Percentiles rank a stretch among this genome's conserved stretches.
Evolutionary conservation across 208 protist species (phyloP).

Genomic region (Trypanosoma grayi): DNA sequence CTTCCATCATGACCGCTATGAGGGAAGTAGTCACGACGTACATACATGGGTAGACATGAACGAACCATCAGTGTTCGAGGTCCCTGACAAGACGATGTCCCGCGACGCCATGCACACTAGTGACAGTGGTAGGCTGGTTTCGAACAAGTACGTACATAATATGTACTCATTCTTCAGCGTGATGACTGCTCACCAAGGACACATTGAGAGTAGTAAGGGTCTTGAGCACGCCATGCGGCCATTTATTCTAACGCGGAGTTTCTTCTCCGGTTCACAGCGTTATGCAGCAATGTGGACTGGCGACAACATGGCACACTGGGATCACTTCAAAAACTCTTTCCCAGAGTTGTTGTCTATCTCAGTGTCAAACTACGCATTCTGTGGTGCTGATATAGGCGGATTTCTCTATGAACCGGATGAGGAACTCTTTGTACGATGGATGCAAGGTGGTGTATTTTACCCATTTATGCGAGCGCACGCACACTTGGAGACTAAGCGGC

Average conservation of each 20-base stretch:
- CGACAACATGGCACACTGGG: slow-evolving; percentile 97
- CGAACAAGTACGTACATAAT: slow-evolving; percentile 98
- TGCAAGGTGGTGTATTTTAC: slow-evolving; percentile 94
- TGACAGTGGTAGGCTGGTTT: slow-evolving; percentile 52
- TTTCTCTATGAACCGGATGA: slow-evolving; percentile 97
- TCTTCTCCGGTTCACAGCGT: slow-evolving; percentile 98
- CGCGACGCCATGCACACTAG: slow-evolving; percentile 88
- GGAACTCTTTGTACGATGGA: slow-evolving; percentile 97
- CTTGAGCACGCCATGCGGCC: slow-evolving; percentile 68
- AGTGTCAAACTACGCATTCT: slow-evolving; percentile 95
- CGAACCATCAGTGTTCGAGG: slow-evolving; percentile 97
- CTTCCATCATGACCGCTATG: slow-evolving; percentile 90
- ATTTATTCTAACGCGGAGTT: slow-evolving; percentile 98
- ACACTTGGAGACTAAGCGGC: slow-evolving; percentile 95
- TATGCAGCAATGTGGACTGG: slow-evolving; percentile 98
- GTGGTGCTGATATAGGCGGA: slow-evolving; percentile 97
- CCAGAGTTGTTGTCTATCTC: slow-evolving; percentile 96
- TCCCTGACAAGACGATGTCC: slow-evolving; percentile 93
- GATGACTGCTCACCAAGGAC: slow-evolving; percentile 89
- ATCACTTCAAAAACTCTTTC: slow-evolving; percentile 92
- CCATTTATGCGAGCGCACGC: slow-evolving; percentile 98
- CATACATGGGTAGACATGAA: slow-evolving; percentile 99
- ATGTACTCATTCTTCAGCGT: slow-evolving; percentile 93
- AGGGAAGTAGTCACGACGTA: slow-evolving; percentile 83
- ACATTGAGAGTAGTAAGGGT: slow-evolving; percentile 53